A percentile compares a stretch with the other conserved stretches of the same genome.
Evolutionary conservation across 2,329 filamentous ascomycete species (phyloP).

Genomic region (Colletotrichum sp.): DNA sequence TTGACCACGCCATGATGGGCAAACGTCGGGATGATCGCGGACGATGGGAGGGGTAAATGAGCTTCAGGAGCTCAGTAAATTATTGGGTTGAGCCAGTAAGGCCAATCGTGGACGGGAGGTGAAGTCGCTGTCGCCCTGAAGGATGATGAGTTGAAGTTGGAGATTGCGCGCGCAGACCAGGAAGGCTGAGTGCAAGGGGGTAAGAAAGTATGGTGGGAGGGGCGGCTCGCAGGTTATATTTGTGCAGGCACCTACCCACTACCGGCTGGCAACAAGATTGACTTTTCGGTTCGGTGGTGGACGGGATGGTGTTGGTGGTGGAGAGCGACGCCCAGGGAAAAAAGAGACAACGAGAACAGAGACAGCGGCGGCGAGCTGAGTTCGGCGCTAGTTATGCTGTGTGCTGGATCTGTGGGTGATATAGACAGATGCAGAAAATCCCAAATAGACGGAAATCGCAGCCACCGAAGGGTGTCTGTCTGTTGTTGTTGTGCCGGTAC

Average conservation of each 20-base stretch:
- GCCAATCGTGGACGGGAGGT: not conserved
- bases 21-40: not conserved
- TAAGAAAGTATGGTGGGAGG: not conserved
- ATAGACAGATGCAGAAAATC: not conserved
- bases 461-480: not conserved
- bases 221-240: conserved; percentile 8
- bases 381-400: not conserved
- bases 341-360: not conserved
- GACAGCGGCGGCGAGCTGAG: not conserved
- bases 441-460: not conserved
- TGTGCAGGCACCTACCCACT: not conserved
- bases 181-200: not conserved
- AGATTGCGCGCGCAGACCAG: not conserved
- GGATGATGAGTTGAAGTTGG: not conserved
- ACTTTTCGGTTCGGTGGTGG: not conserved
- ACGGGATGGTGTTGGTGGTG: not conserved
- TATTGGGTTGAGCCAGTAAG: not conserved
- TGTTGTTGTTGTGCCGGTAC: not conserved
- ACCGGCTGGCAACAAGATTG: not conserved
- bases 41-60: not conserved
- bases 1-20: conserved; percentile 80
- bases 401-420: not conserved
- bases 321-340: not conserved
- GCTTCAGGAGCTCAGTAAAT: not conserved
- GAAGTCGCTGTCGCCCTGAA: not conserved